Evolutionary conservation across 1,139 yeast genomes (phyloP), one percentile per base, ranked within the genome.

Genomic region (Cylindricascospora bacillispora): DNA sequence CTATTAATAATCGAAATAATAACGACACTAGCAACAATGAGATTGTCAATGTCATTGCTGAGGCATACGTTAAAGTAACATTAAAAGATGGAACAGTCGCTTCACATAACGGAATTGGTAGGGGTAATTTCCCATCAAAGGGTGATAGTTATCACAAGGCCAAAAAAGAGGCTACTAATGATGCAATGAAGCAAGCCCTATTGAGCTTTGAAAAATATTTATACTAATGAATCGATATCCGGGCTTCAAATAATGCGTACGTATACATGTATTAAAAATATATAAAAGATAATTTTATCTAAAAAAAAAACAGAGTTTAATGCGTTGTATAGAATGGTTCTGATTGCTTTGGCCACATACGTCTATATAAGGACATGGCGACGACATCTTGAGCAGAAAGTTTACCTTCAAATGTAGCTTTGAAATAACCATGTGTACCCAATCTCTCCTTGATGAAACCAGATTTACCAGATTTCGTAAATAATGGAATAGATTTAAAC

Each of bases 381-480:
- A 89, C 75, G 10, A 83, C 76, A 56, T 92, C 98, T 59, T 86
- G 95, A 0, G 95, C 81, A 28, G 82, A 73, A 46, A 92, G 64
- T 48, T 77, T 81, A 34, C 92, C 92, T 53, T 92, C 97, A 49
- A 92, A 92, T 13, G 82, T 80, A 14, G 95, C 95, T 61, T 92
- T 92, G 67, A 79, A 86, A 60, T 89, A 83, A 40, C 99, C 99
- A 56, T 92, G 98, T 3, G 98, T 92, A 60, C 99, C 99, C 60
- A 92, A 67, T 53, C 86, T 72, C 54, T 89, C 97, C 57, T 83
- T 86, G 54, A 92, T 83, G 54, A 78, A 80, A 34, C 99, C 99
- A 24, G 85, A 67, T 54, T 95, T 73, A 30, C 98, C 98, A 45
- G 76, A 68, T 54, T 82, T 83, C 27, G 97, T 86, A 56, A 83